These are phyloP conservation scores for Phalaenopsis equestris DNA, from an alignment of 106 monocot species.

Conservation along the genomic window DNA sequence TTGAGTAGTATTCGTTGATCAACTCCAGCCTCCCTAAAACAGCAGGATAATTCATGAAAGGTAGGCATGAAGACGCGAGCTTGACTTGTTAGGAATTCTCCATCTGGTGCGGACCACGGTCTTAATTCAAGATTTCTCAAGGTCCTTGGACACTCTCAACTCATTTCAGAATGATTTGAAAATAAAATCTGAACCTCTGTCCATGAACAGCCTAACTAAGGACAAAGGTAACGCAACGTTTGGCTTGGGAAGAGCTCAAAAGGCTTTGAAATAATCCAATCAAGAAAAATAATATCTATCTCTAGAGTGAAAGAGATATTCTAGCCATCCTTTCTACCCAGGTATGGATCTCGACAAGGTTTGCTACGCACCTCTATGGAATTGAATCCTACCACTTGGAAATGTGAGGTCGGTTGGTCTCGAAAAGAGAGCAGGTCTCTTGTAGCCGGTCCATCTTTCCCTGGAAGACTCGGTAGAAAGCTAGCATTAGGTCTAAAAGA, in stretches of 20 bases:
- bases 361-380: background rate
- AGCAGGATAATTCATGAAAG: too few relatives aligned
- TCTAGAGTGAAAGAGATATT: slow-evolving; percentile 4
- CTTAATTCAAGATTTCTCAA: background rate
- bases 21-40: too few relatives aligned
- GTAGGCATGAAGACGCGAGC: too few relatives aligned
- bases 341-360: background rate
- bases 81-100: background rate
- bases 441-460: background rate
- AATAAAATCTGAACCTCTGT: too few relatives aligned
- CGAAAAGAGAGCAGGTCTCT: slow-evolving; percentile 1
- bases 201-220: slow-evolving; percentile 1
- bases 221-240: slow-evolving; percentile 2
- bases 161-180: too few relatives aligned
- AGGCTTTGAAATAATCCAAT: background rate
- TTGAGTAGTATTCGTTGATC: too few relatives aligned
- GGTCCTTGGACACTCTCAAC: background rate
- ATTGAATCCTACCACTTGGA: slow-evolving; percentile 2
- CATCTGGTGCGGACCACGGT: background rate
- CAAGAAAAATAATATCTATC: background rate
- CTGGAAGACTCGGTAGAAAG: too few relatives aligned
- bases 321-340: background rate
- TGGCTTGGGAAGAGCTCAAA: background rate
- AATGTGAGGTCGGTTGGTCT: background rate
- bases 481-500: too few relatives aligned